Evolutionary conservation across 441 rosid genomes (phyloP), one percentile per base, ranked within the genome.

Genomic region (Erodium trifolium): DNA sequence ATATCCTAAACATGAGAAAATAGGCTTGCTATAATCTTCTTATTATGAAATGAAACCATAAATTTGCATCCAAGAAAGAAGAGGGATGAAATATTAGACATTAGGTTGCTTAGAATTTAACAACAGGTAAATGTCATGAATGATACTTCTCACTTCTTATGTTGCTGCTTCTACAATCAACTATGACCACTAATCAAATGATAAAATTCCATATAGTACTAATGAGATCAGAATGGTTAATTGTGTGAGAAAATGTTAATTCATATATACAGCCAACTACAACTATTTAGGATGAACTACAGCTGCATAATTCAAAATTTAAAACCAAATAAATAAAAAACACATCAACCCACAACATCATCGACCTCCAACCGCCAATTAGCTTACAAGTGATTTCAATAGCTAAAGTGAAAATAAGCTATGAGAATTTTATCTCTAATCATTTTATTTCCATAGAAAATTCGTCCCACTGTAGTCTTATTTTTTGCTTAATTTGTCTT

Each of bases 401-500:
- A 10, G 19, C 7, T 60, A 4, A 2, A 3, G 35, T 60, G 35
- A 60, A 23, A 10, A 10, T 11, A 27, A 45, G 43, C 17, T 19
- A 31, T 72, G 14, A 4, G 9, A 35, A 17, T 12, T 29, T 12
- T 19, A 66, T 10, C 17, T 51, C 16, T 41, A 10, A 3, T 31
- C 41, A 13, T 27, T 67, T 66, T 23, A 37, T 68, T 5, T 65
- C 5, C 68, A 41, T 31, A 45, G 34, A 72, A 41, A 31, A 18
- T 27, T 17, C 18, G 6, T 43, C 37, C 35, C 31, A 13, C 41
- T 4, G 34, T 57, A 23, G 66, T 57, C 51, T 57, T 43, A 59
- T 39, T 23, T 23, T 57, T 51, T 27, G 12, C 6, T 59, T 67
- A 63, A 69, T 67, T 69, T 14, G 27, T 71, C 68, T 39, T 19